phyloP scores from a whole-genome alignment of 805 yeast genomes.

The Candida silvicultrix region DNA sequence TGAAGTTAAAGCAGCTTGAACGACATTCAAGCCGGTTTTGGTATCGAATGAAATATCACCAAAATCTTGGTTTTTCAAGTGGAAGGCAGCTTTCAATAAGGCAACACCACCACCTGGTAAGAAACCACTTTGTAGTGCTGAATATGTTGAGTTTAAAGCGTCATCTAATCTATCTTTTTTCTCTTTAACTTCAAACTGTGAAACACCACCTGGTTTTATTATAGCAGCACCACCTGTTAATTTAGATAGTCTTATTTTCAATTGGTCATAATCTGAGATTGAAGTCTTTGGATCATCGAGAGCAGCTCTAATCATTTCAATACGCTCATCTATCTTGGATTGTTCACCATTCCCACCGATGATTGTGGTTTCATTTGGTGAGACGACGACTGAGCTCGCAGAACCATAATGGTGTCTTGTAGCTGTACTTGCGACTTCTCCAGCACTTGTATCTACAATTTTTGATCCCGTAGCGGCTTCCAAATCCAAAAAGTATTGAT shows the following conservation, averaged over 20 bases:
- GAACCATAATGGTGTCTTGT: conserved; percentile 85
- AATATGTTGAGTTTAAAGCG: conserved; percentile 97
- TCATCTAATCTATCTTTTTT: conserved; percentile 99
- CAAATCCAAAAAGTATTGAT: conserved; percentile 91
- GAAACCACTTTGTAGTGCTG: conserved; percentile 98
- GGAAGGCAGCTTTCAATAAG: conserved; percentile 80
- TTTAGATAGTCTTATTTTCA: conserved; percentile 96
- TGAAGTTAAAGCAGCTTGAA: conserved; percentile 84
- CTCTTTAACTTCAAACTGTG: conserved; percentile 98
- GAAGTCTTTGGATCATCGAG: conserved; percentile 68
- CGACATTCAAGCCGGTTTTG: conserved; percentile 90
- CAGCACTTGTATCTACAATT: conserved; percentile 81
- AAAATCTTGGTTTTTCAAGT: conserved; percentile 63
- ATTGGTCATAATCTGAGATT: conserved; percentile 89
- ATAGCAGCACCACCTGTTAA: conserved; percentile 98
- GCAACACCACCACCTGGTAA: conserved; percentile 99
- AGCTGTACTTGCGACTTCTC: conserved; percentile 92
- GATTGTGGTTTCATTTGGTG: conserved; percentile 93
- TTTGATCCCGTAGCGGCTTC: conserved; percentile 95
- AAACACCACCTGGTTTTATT: conserved; percentile 92
- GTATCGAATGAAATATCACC: conserved; percentile 77
- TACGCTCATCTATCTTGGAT: conserved; percentile 73
- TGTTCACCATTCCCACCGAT: conserved; percentile 89
- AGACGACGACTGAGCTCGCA: conserved; percentile 84
- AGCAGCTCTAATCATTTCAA: conserved; percentile 87